Percentiles rank a stretch among this genome's conserved stretches.
phyloP scores from a whole-genome alignment of 2,329 filamentous ascomycete species.

The Fusarium hostae region DNA sequence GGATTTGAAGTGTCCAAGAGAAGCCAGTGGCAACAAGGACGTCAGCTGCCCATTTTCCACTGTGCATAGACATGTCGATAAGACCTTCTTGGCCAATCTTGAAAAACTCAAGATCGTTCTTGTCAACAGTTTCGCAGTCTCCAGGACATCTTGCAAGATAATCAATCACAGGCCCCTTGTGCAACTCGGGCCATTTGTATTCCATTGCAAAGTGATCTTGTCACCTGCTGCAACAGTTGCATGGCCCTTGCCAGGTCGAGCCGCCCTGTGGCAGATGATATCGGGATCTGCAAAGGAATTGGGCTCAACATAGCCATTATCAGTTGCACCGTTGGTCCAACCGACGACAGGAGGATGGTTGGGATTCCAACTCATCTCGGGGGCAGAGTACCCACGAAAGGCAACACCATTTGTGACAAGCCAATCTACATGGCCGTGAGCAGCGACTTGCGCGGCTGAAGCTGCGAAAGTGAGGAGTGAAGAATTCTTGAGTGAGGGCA shows the following conservation, averaged over 20 bases:
- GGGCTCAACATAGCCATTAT: constrained; percentile 63
- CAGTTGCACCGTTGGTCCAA: constrained; percentile 43
- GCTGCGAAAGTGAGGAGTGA: neutral
- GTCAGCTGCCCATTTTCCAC: constrained; percentile 50
- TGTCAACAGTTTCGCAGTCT: constrained; percentile 65
- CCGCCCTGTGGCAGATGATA: constrained; percentile 60
- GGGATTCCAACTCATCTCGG: constrained; percentile 39
- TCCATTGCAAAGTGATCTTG: constrained; percentile 55
- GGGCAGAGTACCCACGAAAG: constrained; percentile 39
- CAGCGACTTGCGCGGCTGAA: neutral
- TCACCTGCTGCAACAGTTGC: constrained; percentile 54
- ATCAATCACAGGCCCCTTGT: constrained; percentile 67
- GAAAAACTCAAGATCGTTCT: constrained; percentile 66
- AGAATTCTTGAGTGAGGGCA: constrained; percentile 2
- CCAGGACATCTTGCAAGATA: constrained; percentile 71
- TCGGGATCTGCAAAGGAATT: constrained; percentile 53
- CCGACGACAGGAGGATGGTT: constrained; percentile 36
- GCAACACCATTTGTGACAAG: constrained; percentile 39
- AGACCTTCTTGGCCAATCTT: constrained; percentile 71
- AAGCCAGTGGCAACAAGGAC: constrained; percentile 56
- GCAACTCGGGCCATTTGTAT: constrained; percentile 55
- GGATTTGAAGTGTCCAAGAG: constrained; percentile 50
- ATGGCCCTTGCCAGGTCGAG: constrained; percentile 51
- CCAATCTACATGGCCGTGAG: constrained; percentile 44
- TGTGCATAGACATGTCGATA: constrained; percentile 57